Conservation (phyloP, 2,329 filamentous ascomycete genomes). For the Diplodia mutila region DNA sequence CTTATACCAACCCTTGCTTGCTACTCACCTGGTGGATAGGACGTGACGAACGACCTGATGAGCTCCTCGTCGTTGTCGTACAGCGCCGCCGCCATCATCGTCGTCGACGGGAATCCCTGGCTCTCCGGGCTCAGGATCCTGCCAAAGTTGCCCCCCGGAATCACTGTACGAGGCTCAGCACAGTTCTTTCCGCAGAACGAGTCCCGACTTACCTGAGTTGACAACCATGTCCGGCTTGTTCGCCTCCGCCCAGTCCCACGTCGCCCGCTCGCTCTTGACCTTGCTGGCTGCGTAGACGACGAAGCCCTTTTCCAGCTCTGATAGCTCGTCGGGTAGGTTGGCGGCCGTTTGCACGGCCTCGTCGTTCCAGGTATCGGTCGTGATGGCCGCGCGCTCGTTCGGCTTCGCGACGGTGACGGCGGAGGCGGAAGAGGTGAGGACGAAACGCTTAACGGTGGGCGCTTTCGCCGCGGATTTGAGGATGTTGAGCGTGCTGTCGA, state of each 20-base stretch:
- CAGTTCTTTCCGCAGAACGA: background rate
- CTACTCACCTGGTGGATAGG: background rate
- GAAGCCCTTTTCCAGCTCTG: conserved; percentile 33
- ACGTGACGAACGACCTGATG: background rate
- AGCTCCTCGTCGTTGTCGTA: conserved; percentile 26
- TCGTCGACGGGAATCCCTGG: conserved; percentile 29
- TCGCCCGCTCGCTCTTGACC: conserved; percentile 44
- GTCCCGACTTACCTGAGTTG: conserved; percentile 34
- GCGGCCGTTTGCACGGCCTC: conserved; percentile 37
- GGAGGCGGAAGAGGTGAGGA: conserved; percentile 50
- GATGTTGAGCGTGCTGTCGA: conserved; percentile 43
- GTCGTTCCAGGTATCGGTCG: conserved; percentile 39
- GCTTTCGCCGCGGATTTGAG: conserved; percentile 48
- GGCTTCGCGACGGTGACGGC: conserved; percentile 35
- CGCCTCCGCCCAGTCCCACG: conserved; percentile 49
- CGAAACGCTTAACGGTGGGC: conserved; percentile 48
- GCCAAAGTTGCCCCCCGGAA: conserved; percentile 28
- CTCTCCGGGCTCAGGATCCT: conserved; percentile 26
- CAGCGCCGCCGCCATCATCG: conserved; percentile 26
- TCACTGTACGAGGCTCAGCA: background rate
- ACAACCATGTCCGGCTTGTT: conserved; percentile 46
- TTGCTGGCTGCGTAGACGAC: conserved; percentile 50
- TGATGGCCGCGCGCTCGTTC: conserved; percentile 37
- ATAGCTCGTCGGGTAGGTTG: conserved; percentile 24
- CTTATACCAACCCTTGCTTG: background rate